Base-by-base conservation (phyloP, 495 filamentous ascomycete genomes). In the Xylaria acuta region DNA sequence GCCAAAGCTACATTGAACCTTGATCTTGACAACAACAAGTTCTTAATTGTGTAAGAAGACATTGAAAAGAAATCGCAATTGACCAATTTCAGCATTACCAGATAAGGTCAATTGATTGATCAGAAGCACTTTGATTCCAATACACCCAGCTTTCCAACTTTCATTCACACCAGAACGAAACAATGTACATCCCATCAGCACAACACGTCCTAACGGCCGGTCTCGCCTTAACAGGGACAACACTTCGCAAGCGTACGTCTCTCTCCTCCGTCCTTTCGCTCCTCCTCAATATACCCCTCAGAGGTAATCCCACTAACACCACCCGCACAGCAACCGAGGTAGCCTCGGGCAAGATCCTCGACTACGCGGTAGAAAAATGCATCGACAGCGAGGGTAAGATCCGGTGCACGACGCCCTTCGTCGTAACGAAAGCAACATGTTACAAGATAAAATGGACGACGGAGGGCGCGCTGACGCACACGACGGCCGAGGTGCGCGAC, bases 361-460 rank as follows among this genome's bases (percentile, higher is more conserved):
- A 84, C 73, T 82, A 71, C 74, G 79, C 80, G 0, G 74, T 82
- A 0, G 75, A 81, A 25, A 73, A 74, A 5, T 84, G 82, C 74
- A 25, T 75, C 30, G 82, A 84, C 67, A 27, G 0, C 2, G 76
- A 80, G 27, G 78, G 79, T n/a, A 74, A 79, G 65, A 70, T 65
- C 45, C 76, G 82, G 5, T 84, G 81, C 77, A 75, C 79, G 36
- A 67, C 75, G 43, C 82, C 82, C 0, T 84, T 84, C 74, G 63
- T 78, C 0, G 79, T 81, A 34, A 45, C 67, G 8, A 76, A 76
- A 32, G 71, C 69, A 6, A 78, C 75, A 0, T 84, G 81, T 75
- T 84, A 84, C 73, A 74, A 75, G n/a, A 43, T 84, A 2, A 75
- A 76, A 36, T 84, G 82, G 82, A 71, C 54, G 38, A 82, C 82